phyloP scores from a whole-genome alignment of 257 asterid species.

The Nicotiana paniculata region DNA sequence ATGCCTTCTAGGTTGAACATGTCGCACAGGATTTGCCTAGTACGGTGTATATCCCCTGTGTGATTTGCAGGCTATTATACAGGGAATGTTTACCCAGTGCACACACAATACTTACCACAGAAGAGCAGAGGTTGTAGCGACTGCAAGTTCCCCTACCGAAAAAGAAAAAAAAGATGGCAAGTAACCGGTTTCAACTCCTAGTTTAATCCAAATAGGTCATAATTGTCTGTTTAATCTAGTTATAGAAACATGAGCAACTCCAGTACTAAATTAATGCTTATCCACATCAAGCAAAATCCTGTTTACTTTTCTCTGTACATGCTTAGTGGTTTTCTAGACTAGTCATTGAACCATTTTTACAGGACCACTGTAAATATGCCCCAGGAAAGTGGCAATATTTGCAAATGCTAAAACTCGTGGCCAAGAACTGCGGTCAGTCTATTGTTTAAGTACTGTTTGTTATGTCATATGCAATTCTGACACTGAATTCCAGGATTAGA shows the following conservation, averaged over 20 bases:
- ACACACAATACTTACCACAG: too few relatives aligned
- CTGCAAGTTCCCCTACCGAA: too few relatives aligned
- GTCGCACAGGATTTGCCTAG: too few relatives aligned
- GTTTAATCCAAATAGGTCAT: too few relatives aligned
- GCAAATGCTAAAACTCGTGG: neutral
- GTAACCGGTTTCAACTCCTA: too few relatives aligned
- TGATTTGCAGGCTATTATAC: too few relatives aligned
- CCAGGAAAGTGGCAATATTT: neutral
- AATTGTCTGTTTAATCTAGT: neutral
- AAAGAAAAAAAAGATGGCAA: neutral
- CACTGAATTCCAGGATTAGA: neutral
- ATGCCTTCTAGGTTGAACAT: too few relatives aligned
- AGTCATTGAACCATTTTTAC: neutral
- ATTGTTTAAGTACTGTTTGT: neutral
- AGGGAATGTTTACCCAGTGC: too few relatives aligned
- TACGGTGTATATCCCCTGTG: too few relatives aligned
- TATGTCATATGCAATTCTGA: neutral
- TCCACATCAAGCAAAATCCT: neutral
- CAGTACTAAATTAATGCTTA: neutral
- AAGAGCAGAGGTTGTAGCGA: too few relatives aligned
- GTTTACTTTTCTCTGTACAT: neutral
- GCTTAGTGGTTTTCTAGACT: neutral
- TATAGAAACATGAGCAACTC: neutral
- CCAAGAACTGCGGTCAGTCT: neutral
- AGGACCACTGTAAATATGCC: neutral